These are phyloP conservation scores for Tolypocladium album DNA, from an alignment of 2,329 filamentous ascomycete genomes.

Conservation along the genomic window DNA sequence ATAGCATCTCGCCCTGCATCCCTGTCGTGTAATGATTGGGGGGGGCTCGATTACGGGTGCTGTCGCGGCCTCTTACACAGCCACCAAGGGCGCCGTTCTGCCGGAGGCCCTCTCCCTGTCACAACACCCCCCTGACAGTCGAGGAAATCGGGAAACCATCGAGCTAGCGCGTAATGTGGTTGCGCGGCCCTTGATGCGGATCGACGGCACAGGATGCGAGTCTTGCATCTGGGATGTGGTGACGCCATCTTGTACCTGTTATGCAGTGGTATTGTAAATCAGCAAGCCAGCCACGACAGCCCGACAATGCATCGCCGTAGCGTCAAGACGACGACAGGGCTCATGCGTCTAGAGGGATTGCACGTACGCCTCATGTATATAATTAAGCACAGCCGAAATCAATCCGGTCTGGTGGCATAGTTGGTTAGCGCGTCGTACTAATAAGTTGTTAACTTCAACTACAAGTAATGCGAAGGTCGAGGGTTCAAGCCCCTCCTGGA, in stretches of 20 bases:
- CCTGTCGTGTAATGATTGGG: neutral
- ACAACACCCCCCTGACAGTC: neutral
- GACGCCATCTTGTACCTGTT: neutral
- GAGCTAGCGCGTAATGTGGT: neutral
- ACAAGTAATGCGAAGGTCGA: slow-evolving; percentile 1
- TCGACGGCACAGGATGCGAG: neutral
- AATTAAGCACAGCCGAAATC: neutral
- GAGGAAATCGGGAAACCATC: neutral
- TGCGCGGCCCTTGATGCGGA: neutral
- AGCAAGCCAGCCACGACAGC: neutral
- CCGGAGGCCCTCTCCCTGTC: neutral
- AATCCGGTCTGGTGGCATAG: neutral
- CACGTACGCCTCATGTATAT: too few species aligned
- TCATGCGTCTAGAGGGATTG: too few species aligned
- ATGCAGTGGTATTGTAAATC: too few species aligned
- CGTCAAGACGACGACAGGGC: too few species aligned
- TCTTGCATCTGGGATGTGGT: neutral
- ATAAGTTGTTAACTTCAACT: neutral
- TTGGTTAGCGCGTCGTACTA: slow-evolving; percentile 1
- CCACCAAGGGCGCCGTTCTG: neutral
- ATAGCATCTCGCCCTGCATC: neutral
- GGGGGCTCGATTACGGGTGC: neutral
- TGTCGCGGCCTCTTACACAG: neutral
- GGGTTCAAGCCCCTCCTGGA: neutral
- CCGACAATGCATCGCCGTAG: neutral